These are phyloP conservation scores for Ciborinia camelliae DNA, from an alignment of 2,329 filamentous ascomycete species.

Conservation along the genomic window DNA sequence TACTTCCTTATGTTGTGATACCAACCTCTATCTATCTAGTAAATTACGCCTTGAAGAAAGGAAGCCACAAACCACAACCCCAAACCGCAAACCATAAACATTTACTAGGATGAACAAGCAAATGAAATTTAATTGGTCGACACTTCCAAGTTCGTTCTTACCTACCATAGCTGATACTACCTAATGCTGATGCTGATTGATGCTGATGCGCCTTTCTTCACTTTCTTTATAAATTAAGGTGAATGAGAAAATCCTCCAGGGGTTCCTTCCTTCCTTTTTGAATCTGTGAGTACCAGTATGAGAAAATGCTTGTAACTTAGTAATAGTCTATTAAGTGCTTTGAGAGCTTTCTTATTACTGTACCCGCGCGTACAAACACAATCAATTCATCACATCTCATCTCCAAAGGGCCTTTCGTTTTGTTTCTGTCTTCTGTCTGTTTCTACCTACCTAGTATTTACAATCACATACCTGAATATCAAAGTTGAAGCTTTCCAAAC, in stretches of 20 bases:
- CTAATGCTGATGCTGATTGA: not conserved
- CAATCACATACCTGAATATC: not conserved
- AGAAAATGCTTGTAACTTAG: not conserved
- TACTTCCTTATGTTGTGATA: too few species aligned
- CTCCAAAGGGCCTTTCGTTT: not conserved
- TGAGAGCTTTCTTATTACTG: not conserved
- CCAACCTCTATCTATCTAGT: too few species aligned
- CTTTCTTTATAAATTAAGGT: not conserved
- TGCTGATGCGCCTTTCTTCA: not conserved
- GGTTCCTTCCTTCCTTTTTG: slow-evolving; percentile 9
- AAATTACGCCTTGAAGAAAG: too few species aligned
- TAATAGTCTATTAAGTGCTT: not conserved
- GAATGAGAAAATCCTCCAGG: too few species aligned
- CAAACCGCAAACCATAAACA: too few species aligned
- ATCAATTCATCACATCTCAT: not conserved
- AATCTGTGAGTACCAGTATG: not conserved
- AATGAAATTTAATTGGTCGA: too few species aligned
- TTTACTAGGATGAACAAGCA: too few species aligned
- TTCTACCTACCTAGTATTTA: not conserved
- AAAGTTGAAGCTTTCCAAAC: not conserved
- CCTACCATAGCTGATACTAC: too few species aligned
- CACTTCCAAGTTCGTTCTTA: too few species aligned
- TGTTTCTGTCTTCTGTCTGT: not conserved
- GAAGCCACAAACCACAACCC: too few species aligned
- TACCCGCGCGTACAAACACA: too few species aligned